Base-by-base conservation (phyloP, 345 rosid species). In the Cardiospermum halicacabum region DNA sequence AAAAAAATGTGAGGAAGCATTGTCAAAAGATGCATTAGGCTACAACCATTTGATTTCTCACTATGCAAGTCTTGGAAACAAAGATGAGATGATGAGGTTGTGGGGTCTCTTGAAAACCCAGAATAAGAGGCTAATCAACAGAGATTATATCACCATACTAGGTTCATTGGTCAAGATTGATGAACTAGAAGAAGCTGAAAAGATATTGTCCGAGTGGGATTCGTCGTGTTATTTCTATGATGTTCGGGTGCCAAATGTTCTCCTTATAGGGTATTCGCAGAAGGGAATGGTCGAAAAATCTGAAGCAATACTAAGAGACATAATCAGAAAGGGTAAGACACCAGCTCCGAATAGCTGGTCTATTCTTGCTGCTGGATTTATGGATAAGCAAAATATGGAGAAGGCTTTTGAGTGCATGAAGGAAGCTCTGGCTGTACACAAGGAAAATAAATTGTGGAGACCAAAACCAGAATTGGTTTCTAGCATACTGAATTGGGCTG, bases 291-390 rank as follows among this genome's bases (percentile, higher is more conserved):
- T 74, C 37, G 81, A 79, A 53, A 76, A 74, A 31, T 83, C 81
- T 5, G 76, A 79, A 68, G 71, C 63, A 32, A 53, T 64, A 62
- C 74, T 82, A 16, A 68, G 13, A 18, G 79, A 61, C 58, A 64
- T 69, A 50, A 47, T 67, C 25, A 60, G 56, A 27, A 76, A 58
- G 37, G 72, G 51, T 37, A 79, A 72, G 71, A 72, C 39, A 22
- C 62, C 76, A 49, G 53, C 27, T 31, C 80, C 86, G 16, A 77
- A 67, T 69, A 72, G 86, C 57, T 82, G 86, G 86, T 34, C 80
- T 4, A 79, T 79, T 32, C 11, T 79, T 43, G 78, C 81, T 1
- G 58, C 75, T 2, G 81, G 75, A 18, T 74, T 75, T 57, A n/a
- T 53, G 25, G 60, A 67, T 39, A 67, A 76, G 71, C 76, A 77